Base-by-base conservation (phyloP, 176 grass and related monocot species). In the Aegilops speltoides region DNA sequence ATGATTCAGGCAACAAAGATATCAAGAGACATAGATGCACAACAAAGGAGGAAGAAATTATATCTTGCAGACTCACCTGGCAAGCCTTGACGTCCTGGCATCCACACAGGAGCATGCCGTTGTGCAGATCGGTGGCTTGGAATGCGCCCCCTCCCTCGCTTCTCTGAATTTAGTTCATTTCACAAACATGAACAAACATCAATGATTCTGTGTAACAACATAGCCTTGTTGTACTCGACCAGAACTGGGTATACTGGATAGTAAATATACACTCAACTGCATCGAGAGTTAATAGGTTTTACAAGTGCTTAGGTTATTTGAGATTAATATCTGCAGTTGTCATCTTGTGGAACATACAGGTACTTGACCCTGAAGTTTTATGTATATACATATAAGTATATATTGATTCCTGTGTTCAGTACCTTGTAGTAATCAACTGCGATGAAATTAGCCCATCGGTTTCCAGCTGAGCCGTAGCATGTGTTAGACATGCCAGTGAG, bases 401-500 rank as follows among this genome's bases (percentile, higher is more conserved):
- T 22, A 57, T 22, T 20, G 16, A 22, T 57, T 20, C 19, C 6
- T 22, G 19, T 57, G 19, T 20, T 59, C 19, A 10, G 28, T 87
- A 95, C 93, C 93, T 93, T 95, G 67, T 95, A 95, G 86, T 84
- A 95, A 89, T 95, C 91, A 16, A 95, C 88, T 2, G 93, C 91
- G 0, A 95, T 34, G 73, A 95, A 95, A 48, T 93, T 95, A 11
- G 93, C 86, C 91, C 93, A 95, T 74, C 91, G 80, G 60, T 93
- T 90, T 50, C 72, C 86, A 4, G 93, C 65, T 41, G 91, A 78
- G 0, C 54, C 4, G 3, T 95, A 87, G 84, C 93, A 95, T 70
- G 91, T 91, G 64, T 87, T 91, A 45, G 87, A 59, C 90, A 93
- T 95, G 72, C 77, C 86, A 43, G 60, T 48, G 29, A 95, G 86